These are phyloP conservation scores for Mycena epipterygia DNA, from an alignment of 768 basidiomycete genomes.

Conservation along the genomic window DNA sequence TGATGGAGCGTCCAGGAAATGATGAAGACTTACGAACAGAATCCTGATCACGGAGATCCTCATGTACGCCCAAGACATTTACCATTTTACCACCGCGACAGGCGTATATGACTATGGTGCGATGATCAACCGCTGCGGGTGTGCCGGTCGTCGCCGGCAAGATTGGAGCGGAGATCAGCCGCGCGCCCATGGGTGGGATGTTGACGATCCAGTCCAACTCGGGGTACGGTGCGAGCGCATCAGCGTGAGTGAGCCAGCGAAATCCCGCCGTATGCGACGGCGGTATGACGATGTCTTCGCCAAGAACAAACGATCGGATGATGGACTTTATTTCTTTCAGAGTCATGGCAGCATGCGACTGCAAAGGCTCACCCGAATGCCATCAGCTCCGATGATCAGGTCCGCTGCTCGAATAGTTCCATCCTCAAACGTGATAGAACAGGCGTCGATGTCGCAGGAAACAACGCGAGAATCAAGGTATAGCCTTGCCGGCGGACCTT, in stretches of 20 bases:
- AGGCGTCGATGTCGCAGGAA: slow-evolving; percentile 13
- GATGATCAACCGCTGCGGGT: slow-evolving; percentile 4
- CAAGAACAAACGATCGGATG: slow-evolving; percentile 21
- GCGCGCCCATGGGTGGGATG: slow-evolving; percentile 20
- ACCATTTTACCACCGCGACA: slow-evolving; percentile 27
- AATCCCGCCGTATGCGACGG: slow-evolving; percentile 27
- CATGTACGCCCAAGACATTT: slow-evolving; percentile 28
- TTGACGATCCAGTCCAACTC: slow-evolving; percentile 34
- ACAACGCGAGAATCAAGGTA: slow-evolving; percentile 20
- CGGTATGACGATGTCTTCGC: slow-evolving; percentile 19
- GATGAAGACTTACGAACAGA: slow-evolving; percentile 5
- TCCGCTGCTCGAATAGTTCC: slow-evolving; percentile 3
- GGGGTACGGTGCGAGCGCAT: slow-evolving; percentile 17
- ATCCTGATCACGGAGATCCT: slow-evolving; percentile 27
- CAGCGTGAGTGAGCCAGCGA: slow-evolving; percentile 26
- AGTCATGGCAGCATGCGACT: background rate
- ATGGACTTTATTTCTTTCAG: slow-evolving; percentile 16
- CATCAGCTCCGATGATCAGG: slow-evolving; percentile 31
- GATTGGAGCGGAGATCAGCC: slow-evolving; percentile 27
- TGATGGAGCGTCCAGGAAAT: background rate
- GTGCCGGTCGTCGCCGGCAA: background rate
- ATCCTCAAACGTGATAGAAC: slow-evolving; percentile 9
- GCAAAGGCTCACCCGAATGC: slow-evolving; percentile 22
- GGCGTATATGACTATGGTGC: slow-evolving; percentile 26
- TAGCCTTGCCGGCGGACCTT: slow-evolving; percentile 18